Percentiles rank a stretch among this genome's conserved stretches.
Conservation (phyloP, 495 filamentous ascomycete species). For the Aspergillus sparsus region DNA sequence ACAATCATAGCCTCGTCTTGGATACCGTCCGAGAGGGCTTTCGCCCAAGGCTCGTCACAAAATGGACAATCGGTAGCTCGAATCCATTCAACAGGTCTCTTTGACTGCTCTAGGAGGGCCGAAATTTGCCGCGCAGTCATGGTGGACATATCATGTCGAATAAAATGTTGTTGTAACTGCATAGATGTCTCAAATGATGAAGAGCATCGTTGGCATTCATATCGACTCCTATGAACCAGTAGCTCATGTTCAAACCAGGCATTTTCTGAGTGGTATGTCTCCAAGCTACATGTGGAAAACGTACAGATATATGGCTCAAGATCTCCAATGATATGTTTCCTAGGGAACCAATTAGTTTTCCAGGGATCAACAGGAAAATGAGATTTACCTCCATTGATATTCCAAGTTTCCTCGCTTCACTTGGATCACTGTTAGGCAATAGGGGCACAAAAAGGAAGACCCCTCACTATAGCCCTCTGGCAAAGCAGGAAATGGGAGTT, state of each 20-base stretch:
- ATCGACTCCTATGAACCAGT: conserved; percentile 1
- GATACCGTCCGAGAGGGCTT: background rate
- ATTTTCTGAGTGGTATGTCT: conserved; percentile 3
- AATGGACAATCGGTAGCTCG: background rate
- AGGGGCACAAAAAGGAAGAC: conserved; percentile 6
- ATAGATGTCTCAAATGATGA: background rate
- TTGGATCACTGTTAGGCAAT: conserved; percentile 6
- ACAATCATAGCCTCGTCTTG: background rate
- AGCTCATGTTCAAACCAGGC: conserved; percentile 9
- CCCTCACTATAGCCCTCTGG: background rate
- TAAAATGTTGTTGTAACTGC: background rate
- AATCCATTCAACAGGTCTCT: conserved; percentile 3
- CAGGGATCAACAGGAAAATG: background rate
- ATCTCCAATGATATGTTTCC: conserved; percentile 3
- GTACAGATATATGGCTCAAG: conserved; percentile 10
- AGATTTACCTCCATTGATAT: conserved; percentile 6
- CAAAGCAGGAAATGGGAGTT: background rate
- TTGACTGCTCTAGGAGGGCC: background rate
- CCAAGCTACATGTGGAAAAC: conserved; percentile 4
- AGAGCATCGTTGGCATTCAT: background rate
- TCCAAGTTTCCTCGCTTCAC: background rate
- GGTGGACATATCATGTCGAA: background rate
- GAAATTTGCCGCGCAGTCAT: background rate
- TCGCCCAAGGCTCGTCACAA: conserved; percentile 4
- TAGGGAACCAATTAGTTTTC: background rate